Evolutionary conservation across 1,284 basidiomycete genomes (phyloP).

Genomic region (Anthracocystis setariae): DNA sequence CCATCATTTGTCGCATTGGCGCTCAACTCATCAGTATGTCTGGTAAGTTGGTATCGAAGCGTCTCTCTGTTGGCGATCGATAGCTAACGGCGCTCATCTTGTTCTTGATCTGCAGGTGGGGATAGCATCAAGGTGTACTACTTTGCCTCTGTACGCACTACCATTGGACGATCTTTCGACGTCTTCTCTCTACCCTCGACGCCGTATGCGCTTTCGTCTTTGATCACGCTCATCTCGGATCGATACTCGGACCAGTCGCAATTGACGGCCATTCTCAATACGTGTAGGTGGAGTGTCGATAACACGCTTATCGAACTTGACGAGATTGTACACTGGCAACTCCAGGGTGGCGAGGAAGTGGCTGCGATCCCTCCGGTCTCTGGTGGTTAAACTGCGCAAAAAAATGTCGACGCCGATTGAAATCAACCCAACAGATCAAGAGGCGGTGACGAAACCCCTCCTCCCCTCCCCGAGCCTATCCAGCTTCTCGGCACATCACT

Average conservation of each 20-base stretch:
- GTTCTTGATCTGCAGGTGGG: not conserved
- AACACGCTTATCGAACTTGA: slow-evolving; percentile 75
- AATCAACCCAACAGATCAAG: slow-evolving; percentile 5
- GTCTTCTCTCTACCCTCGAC: slow-evolving; percentile 15
- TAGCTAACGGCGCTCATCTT: not conserved
- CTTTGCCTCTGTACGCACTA: slow-evolving; percentile 45
- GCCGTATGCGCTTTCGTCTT: slow-evolving; percentile 72
- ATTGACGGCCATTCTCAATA: slow-evolving; percentile 9
- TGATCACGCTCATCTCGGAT: slow-evolving; percentile 71
- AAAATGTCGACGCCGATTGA: slow-evolving; percentile 10
- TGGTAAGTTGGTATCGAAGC: slow-evolving; percentile 16
- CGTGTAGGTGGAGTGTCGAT: slow-evolving; percentile 76
- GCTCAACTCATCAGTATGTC: slow-evolving; percentile 19
- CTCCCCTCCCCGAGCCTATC: not conserved
- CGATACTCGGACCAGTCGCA: slow-evolving; percentile 1
- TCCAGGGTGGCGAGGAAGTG: slow-evolving; percentile 80
- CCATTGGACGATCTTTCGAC: slow-evolving; percentile 27
- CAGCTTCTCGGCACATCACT: slow-evolving; percentile 64
- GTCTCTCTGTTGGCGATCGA: not conserved
- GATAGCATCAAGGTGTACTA: slow-evolving; percentile 20
- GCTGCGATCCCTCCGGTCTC: slow-evolving; percentile 84
- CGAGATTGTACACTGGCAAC: slow-evolving; percentile 69
- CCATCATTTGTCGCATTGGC: too few species aligned
- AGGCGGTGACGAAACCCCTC: slow-evolving; percentile 13
- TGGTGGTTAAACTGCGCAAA: slow-evolving; percentile 68